A percentile compares a stretch with the other conserved stretches of the same genome.
Evolutionary conservation across 306 rosid species (phyloP).

Genomic region (Senna tora): DNA sequence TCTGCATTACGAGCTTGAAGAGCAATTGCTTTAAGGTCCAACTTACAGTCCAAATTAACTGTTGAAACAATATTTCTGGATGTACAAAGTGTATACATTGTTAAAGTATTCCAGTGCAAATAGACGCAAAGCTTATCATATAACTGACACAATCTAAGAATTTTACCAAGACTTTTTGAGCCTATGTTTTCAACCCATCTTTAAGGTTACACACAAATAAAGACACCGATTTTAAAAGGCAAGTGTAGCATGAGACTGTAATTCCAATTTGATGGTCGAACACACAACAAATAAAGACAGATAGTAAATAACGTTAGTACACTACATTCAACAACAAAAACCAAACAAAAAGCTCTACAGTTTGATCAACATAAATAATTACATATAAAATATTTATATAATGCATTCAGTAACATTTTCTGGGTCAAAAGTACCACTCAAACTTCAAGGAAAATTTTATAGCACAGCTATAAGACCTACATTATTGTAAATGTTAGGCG

Average conservation of each 20-base stretch:
- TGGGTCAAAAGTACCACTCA: too few species aligned
- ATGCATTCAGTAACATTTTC: background rate
- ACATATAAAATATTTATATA: background rate
- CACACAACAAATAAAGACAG: too few species aligned
- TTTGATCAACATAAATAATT: background rate
- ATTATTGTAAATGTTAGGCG: too few species aligned
- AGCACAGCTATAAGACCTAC: too few species aligned
- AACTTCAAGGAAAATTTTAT: too few species aligned
- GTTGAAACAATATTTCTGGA: constrained; percentile 91
- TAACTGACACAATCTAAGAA: background rate
- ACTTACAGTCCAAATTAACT: constrained; percentile 88
- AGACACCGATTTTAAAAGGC: background rate
- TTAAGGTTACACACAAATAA: background rate
- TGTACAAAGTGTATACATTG: constrained; percentile 14
- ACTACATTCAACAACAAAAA: background rate
- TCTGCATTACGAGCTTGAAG: constrained; percentile 95
- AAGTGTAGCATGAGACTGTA: background rate
- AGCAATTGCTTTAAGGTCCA: constrained; percentile 92
- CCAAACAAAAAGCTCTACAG: background rate
- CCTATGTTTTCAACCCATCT: constrained; percentile 9
- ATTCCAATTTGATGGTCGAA: background rate
- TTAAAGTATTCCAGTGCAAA: background rate
- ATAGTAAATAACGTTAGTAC: too few species aligned
- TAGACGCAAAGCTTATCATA: constrained; percentile 1
- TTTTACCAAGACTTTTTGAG: background rate